Evolutionary conservation across 495 filamentous ascomycete genomes (phyloP).

Genomic region (Daldinia vernicosa): DNA sequence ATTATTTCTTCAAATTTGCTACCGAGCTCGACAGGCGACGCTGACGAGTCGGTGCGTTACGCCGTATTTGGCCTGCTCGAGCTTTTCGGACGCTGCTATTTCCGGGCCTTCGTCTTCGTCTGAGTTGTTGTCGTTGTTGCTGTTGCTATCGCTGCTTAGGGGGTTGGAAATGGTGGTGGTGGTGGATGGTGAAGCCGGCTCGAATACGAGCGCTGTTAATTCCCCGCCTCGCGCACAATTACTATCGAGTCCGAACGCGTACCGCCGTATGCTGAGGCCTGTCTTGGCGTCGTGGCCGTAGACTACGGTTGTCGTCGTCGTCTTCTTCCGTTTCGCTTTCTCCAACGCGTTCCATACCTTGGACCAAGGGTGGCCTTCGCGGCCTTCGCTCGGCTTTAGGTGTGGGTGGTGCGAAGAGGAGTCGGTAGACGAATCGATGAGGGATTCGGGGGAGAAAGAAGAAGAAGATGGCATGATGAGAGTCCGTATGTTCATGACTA

Average conservation of each 20-base stretch:
- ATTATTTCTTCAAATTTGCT: not conserved
- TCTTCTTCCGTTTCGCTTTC: slow-evolving; percentile 38
- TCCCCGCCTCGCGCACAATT: slow-evolving; percentile 78
- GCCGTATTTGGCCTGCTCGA: slow-evolving; percentile 25
- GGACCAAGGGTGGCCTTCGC: slow-evolving; percentile 71
- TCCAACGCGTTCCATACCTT: slow-evolving; percentile 61
- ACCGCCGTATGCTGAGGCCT: slow-evolving; percentile 70
- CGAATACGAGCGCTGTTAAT: slow-evolving; percentile 80
- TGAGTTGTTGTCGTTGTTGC: not conserved
- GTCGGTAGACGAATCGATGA: not conserved
- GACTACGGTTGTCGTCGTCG: slow-evolving; percentile 70
- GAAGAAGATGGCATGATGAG: slow-evolving; percentile 53
- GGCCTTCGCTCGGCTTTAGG: slow-evolving; percentile 35
- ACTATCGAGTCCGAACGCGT: slow-evolving; percentile 85
- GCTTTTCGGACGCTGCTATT: slow-evolving; percentile 1
- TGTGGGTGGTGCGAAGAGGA: not conserved
- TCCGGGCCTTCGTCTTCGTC: slow-evolving; percentile 31
- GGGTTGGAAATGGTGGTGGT: not conserved
- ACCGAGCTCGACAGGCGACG: slow-evolving; percentile 26
- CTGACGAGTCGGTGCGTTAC: slow-evolving; percentile 43
- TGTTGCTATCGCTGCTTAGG: not conserved
- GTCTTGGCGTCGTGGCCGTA: slow-evolving; percentile 87
- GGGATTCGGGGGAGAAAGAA: not conserved
- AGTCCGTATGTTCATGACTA: slow-evolving; percentile 91
- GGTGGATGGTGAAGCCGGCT: slow-evolving; percentile 34